phyloP scores from a whole-genome alignment of 768 basidiomycete species.

The Russula olivacea region DNA sequence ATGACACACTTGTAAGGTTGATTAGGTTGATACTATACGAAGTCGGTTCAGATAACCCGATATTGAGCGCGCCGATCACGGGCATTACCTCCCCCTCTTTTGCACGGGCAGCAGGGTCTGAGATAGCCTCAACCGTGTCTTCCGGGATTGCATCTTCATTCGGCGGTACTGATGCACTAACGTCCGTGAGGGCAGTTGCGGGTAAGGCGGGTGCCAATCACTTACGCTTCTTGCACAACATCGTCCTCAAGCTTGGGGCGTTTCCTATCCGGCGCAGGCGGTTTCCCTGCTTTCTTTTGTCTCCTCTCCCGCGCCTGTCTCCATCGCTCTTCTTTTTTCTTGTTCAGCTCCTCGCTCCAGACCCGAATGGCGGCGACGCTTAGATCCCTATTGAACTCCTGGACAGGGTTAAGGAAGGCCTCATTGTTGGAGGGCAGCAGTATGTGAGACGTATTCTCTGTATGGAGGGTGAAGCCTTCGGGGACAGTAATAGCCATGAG shows the following conservation, averaged over 20 bases:
- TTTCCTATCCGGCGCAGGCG: constrained; percentile 25
- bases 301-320: constrained; percentile 46
- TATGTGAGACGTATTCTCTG: constrained; percentile 77
- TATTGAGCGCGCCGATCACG: neutral
- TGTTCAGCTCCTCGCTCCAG: constrained; percentile 75
- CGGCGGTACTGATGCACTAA: constrained; percentile 11
- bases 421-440: constrained; percentile 69
- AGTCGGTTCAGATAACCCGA: neutral
- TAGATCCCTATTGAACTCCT: constrained; percentile 95
- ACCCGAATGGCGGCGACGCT: constrained; percentile 85
- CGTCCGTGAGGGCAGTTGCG: neutral
- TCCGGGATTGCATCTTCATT: neutral
- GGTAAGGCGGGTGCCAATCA: neutral
- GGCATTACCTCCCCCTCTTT: constrained; percentile 19
- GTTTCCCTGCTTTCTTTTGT: constrained; percentile 33
- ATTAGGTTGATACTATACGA: constrained; percentile 47
- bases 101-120: neutral
- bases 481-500: constrained; percentile 40
- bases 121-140: neutral
- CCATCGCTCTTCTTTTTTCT: constrained; percentile 59
- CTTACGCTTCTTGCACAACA: constrained; percentile 4
- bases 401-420: constrained; percentile 94
- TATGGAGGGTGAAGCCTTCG: constrained; percentile 71
- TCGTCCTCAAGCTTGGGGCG: constrained; percentile 14
- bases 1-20: constrained; percentile 64